Evolutionary conservation across 106 monocot species (phyloP).

Genomic region (Dendrobium catenatum): DNA sequence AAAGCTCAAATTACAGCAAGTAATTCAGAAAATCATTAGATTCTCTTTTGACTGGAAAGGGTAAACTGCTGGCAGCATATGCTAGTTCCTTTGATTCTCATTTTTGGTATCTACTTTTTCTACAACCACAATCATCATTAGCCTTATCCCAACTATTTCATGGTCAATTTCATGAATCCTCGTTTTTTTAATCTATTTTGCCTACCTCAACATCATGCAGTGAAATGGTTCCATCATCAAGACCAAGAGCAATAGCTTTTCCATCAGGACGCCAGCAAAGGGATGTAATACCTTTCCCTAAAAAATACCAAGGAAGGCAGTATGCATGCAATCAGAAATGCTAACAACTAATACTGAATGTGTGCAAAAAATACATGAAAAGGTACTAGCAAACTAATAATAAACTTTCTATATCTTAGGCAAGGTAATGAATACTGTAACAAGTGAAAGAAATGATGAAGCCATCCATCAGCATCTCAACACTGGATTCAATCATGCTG

Average conservation of each 20-base stretch:
- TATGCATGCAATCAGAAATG: background rate
- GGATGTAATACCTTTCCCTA: slow-evolving; percentile 77
- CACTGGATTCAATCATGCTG: background rate
- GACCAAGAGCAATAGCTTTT: slow-evolving; percentile 80
- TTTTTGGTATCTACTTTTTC: background rate
- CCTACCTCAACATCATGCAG: slow-evolving; percentile 94
- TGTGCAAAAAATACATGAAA: background rate
- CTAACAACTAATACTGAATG: background rate
- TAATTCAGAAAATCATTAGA: background rate
- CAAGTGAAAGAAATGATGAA: background rate
- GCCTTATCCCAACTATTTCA: background rate
- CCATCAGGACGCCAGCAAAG: slow-evolving; percentile 99
- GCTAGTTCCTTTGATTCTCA: background rate
- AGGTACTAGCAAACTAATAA: background rate
- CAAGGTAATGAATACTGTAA: background rate
- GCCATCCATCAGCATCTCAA: background rate
- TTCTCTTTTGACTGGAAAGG: background rate
- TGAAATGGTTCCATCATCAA: slow-evolving; percentile 87
- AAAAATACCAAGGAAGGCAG: background rate
- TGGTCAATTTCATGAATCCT: background rate
- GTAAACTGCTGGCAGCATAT: background rate
- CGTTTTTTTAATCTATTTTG: background rate
- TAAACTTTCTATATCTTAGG: background rate
- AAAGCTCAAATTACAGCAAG: background rate
- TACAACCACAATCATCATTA: background rate